A percentile compares a stretch with the other conserved stretches of the same genome.
These are phyloP conservation scores for Arctium lappa DNA, from an alignment of 129 eudicot species.

Conservation along the genomic window DNA sequence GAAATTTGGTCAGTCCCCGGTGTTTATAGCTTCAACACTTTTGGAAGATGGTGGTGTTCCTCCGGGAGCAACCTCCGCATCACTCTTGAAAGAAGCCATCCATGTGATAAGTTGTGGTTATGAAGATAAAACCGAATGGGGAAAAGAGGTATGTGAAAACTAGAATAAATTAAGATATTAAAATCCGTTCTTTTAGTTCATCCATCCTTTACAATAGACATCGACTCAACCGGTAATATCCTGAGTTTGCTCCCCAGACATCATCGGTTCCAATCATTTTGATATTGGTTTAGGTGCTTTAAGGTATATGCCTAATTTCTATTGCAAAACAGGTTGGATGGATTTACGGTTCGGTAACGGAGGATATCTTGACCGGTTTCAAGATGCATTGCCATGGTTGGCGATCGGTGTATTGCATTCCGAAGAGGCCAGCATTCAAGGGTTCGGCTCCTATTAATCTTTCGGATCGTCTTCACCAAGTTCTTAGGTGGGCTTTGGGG, in stretches of 20 bases:
- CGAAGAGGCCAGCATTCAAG: slow-evolving; percentile 76
- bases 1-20: slow-evolving; percentile 90
- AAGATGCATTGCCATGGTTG: slow-evolving; percentile 96
- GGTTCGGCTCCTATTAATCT: slow-evolving; percentile 93
- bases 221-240: no score
- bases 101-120: slow-evolving; percentile 93
- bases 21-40: slow-evolving; percentile 82
- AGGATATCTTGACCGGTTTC: slow-evolving; percentile 86
- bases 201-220: no score
- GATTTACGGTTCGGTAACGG: slow-evolving; percentile 91
- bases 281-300: not conserved
- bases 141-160: slow-evolving; percentile 67
- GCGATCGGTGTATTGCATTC: slow-evolving; percentile 90
- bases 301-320: not conserved
- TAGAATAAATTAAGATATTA: slow-evolving; percentile 9
- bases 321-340: slow-evolving; percentile 63
- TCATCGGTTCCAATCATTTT: not conserved
- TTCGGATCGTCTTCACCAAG: slow-evolving; percentile 93
- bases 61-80: slow-evolving; percentile 66
- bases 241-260: no score
- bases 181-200: not conserved
- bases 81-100: slow-evolving; percentile 91
- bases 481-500: slow-evolving; percentile 93
- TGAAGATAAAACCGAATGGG: slow-evolving; percentile 96
- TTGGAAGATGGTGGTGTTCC: slow-evolving; percentile 84